phyloP scores from a whole-genome alignment of 1,284 basidiomycete species.

The Ustilago sp. region DNA sequence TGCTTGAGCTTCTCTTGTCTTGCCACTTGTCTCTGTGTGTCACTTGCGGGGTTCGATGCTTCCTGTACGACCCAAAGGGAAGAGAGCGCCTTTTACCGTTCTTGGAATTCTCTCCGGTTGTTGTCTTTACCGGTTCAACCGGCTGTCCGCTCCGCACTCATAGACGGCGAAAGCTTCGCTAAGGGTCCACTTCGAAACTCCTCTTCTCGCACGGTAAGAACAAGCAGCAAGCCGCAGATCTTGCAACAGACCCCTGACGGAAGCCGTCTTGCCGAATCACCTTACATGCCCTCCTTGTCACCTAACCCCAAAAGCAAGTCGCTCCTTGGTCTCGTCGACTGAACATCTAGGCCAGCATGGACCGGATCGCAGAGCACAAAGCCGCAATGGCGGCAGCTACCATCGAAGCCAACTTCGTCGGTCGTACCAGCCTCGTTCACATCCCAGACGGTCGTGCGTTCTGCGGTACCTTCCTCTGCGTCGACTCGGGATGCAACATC shows the following conservation, averaged over 20 bases:
- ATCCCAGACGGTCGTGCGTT: constrained; percentile 60
- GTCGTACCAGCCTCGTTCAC: constrained; percentile 47
- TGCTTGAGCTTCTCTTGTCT: constrained; percentile 1
- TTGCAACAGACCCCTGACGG: not conserved
- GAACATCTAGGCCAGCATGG: not conserved
- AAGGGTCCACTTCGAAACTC: not conserved
- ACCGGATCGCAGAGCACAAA: not conserved
- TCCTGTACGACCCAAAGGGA: not conserved
- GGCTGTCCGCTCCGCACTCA: not conserved
- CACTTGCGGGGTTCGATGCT: not conserved
- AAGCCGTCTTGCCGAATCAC: not conserved
- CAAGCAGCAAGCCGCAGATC: constrained; percentile 4
- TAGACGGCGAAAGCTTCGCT: too few relatives aligned
- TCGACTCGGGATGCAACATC: constrained; percentile 55
- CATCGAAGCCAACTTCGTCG: constrained; percentile 42
- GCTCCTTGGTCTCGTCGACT: not conserved
- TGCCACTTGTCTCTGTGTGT: not conserved
- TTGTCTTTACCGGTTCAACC: constrained; percentile 2
- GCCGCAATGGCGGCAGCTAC: constrained; percentile 8
- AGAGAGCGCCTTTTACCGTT: not conserved
- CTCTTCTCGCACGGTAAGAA: constrained; percentile 11
- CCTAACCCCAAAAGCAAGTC: not conserved
- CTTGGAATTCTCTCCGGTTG: constrained; percentile 8
- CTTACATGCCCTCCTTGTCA: not conserved
- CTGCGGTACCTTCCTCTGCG: constrained; percentile 57